Base-by-base conservation (phyloP, 441 rosid genomes). In the Breynia disticha region DNA sequence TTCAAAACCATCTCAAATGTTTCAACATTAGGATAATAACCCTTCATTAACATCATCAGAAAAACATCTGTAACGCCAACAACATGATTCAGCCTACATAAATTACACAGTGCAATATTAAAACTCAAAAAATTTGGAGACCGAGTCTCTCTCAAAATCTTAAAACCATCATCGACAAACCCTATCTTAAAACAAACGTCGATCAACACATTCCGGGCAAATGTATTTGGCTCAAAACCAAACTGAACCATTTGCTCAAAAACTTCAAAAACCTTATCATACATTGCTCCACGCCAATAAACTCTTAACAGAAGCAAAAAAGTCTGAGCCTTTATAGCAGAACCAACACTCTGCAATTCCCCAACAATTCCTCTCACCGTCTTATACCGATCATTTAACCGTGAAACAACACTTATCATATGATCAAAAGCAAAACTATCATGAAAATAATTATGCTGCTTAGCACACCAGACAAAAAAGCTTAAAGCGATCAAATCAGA, bases 271-370 rank as follows among this genome's bases (percentile, higher is more conserved):
- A 86, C 84, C 64, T 66, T 76, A 15, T 54, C 72, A 52, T 74
- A 67, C 64, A 71, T 52, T 42, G 73, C 76, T 54, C 86, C 93
- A 53, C 68, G 82, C 93, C 95, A 84, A 62, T 74, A 84, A 55
- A 84, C 76, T 70, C 90, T 79, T 55, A 87, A 54, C 58, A 84
- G 55, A 24, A 82, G 67, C 72, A 79, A 65, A 51, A 82, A 84
- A 46, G 73, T 77, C 11, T 69, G 75, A 6, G 86, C 74, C 75
- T 79, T 71, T 20, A 56, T 67, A 8, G 17, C 63, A 56, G 74
- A 69, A 42, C 95, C 93, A 19, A 67, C 46, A 12, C 45, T 55
- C 55, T 53, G 67, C 55, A 87, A 65, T 42, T 57, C 82, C 48
- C 59, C 41, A 45, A 82, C 39, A 54, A 87, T 52, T 52, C 69